These are phyloP conservation scores for Aspergillus cejpii DNA, from an alignment of 2,329 filamentous ascomycete species.

Conservation along the genomic window DNA sequence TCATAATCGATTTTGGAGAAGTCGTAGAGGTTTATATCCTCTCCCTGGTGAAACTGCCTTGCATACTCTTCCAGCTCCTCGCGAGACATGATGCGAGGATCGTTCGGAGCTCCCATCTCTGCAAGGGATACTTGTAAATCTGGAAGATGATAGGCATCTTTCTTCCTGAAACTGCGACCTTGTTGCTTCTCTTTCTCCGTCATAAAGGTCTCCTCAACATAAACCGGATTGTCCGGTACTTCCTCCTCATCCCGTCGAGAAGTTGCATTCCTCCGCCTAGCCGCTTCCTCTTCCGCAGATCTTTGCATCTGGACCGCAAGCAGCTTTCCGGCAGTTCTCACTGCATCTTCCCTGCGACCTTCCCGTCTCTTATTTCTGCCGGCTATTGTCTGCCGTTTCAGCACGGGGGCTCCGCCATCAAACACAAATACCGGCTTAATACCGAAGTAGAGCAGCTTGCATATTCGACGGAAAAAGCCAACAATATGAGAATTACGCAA, in stretches of 20 bases:
- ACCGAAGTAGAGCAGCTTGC: constrained; percentile 93
- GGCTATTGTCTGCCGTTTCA: constrained; percentile 87
- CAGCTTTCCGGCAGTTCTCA: constrained; percentile 81
- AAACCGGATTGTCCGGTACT: constrained; percentile 69
- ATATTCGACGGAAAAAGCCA: constrained; percentile 96
- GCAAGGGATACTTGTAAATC: constrained; percentile 72
- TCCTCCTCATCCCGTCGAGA: constrained; percentile 54
- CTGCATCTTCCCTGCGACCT: constrained; percentile 86
- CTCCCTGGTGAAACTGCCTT: constrained; percentile 80
- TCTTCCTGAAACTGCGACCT: constrained; percentile 75
- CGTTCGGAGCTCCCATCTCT: constrained; percentile 81
- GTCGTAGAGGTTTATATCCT: constrained; percentile 84
- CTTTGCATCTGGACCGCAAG: constrained; percentile 92
- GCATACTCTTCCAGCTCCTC: constrained; percentile 94
- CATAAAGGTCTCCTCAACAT: constrained; percentile 85
- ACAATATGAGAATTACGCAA: constrained; percentile 93
- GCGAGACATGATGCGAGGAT: constrained; percentile 92
- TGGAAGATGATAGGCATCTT: constrained; percentile 91
- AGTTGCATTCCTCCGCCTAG: constrained; percentile 51
- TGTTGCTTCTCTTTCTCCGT: constrained; percentile 65
- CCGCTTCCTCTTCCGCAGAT: constrained; percentile 74
- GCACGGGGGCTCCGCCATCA: constrained; percentile 82
- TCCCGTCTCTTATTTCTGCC: constrained; percentile 72
- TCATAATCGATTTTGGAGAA: constrained; percentile 99
- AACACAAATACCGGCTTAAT: constrained; percentile 97